phyloP scores from a whole-genome alignment of 495 filamentous ascomycete genomes.

The Coniosporium apollinis region DNA sequence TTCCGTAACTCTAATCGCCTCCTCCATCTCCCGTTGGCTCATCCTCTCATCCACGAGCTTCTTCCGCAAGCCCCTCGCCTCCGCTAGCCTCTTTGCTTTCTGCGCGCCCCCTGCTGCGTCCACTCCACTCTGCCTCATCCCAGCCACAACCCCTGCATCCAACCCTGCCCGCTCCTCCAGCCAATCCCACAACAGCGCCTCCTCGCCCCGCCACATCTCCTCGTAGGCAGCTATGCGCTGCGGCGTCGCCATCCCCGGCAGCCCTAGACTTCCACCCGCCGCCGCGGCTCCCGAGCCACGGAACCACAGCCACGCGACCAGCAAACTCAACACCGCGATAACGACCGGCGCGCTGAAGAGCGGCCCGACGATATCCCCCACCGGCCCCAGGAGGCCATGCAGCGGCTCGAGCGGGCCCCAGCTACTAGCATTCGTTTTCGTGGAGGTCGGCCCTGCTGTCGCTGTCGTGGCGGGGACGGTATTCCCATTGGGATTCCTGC shows the following conservation, averaged over 20 bases:
- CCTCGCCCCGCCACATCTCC: conserved; percentile 80
- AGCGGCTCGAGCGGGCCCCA: conserved; percentile 78
- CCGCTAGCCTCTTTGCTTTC: conserved; percentile 10
- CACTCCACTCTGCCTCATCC: no score
- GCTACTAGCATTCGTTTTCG: conserved; percentile 19
- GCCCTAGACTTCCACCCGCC: conserved; percentile 4
- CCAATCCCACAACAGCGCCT: conserved; percentile 91
- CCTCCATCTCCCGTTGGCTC: conserved; percentile 62
- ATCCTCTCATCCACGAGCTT: conserved; percentile 53
- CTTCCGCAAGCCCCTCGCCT: conserved; percentile 22
- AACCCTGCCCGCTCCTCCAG: conserved; percentile 74
- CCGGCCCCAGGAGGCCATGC: conserved; percentile 48
- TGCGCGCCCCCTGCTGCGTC: conserved; percentile 26
- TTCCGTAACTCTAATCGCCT: conserved; percentile 74
- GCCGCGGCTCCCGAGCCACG: conserved; percentile 5
- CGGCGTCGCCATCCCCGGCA: conserved; percentile 24
- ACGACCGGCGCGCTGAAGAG: conserved; percentile 46
- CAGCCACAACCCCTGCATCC: conserved; percentile 39
- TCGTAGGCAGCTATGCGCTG: conserved; percentile 75
- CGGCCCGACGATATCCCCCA: conserved; percentile 51
- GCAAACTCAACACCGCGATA: conserved; percentile 40
- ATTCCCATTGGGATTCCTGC: conserved; percentile 38
- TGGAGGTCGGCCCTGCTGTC: conserved; percentile 28
- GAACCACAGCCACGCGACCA: conserved; percentile 35
- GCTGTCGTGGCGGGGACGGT: conserved; percentile 24